These are phyloP conservation scores for Chamaecrista fasciculata DNA, from an alignment of 306 rosid genomes.

Conservation along the genomic window DNA sequence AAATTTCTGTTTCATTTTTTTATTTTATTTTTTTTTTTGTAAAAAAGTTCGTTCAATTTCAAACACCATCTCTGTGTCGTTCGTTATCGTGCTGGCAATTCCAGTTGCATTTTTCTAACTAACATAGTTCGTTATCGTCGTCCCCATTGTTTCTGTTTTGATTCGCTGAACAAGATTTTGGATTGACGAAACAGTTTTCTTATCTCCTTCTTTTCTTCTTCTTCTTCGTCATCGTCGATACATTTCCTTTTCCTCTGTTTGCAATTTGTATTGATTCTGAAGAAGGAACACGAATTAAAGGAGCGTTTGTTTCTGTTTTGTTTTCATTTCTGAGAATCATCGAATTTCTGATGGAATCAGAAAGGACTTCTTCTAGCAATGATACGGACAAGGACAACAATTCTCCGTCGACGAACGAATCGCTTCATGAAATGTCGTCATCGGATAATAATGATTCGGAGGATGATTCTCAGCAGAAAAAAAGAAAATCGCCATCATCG, in stretches of 20 bases:
- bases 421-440: neutral
- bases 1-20: neutral
- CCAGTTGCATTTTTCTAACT: neutral
- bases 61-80: neutral
- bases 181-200: neutral
- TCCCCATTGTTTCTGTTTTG: neutral
- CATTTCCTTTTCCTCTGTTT: conserved; percentile 13
- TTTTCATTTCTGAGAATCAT: conserved; percentile 7
- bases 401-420: neutral
- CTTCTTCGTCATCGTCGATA: too few relatives aligned
- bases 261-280: neutral
- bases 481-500: neutral
- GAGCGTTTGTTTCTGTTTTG: conserved; percentile 8
- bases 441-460: neutral
- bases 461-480: neutral
- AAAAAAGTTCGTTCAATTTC: neutral
- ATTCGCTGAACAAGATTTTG: conserved; percentile 1
- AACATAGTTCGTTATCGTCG: neutral
- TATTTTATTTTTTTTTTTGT: neutral
- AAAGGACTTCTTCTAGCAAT: neutral
- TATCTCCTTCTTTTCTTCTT: neutral
- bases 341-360: neutral
- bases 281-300: neutral
- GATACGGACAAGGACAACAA: neutral
- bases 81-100: conserved; percentile 38